Conservation (phyloP, 2,329 filamentous ascomycete genomes). For the Colletotrichum limetticola region DNA sequence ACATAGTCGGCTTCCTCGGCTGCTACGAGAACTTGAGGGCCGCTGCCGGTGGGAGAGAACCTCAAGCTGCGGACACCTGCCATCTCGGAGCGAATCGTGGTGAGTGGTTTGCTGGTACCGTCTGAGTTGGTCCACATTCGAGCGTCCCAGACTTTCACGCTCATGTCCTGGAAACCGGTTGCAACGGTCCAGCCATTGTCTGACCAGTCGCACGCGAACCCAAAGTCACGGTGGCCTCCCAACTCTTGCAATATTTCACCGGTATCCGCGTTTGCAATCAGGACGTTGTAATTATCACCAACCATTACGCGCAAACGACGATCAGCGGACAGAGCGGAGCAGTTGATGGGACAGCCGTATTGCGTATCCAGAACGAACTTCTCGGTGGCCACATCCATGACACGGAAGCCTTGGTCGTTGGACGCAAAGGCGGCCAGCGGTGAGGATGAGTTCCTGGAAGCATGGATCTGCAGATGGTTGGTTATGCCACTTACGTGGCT, state of each 20-base stretch:
- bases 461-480: slow-evolving; percentile 71
- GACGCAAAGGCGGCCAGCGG: slow-evolving; percentile 71
- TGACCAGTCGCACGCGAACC: slow-evolving; percentile 84
- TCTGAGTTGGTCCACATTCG: slow-evolving; percentile 71
- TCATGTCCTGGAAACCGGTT: slow-evolving; percentile 80
- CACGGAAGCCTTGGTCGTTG: slow-evolving; percentile 69
- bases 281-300: slow-evolving; percentile 72
- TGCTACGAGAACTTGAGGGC: slow-evolving; percentile 73
- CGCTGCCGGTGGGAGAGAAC: slow-evolving; percentile 78
- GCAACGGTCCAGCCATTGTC: slow-evolving; percentile 81
- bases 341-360: slow-evolving; percentile 76
- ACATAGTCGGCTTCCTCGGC: slow-evolving; percentile 82
- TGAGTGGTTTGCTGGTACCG: slow-evolving; percentile 58
- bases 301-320: slow-evolving; percentile 77
- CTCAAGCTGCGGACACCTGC: slow-evolving; percentile 75
- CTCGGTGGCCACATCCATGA: slow-evolving; percentile 69
- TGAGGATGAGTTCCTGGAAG: slow-evolving; percentile 59
- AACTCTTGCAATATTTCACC: slow-evolving; percentile 68
- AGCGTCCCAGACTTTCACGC: slow-evolving; percentile 80
- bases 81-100: slow-evolving; percentile 71
- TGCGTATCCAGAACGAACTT: slow-evolving; percentile 62
- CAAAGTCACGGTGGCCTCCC: slow-evolving; percentile 74
- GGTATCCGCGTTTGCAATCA: slow-evolving; percentile 76
- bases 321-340: slow-evolving; percentile 77
- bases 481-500: slow-evolving; percentile 66